phyloP scores from a whole-genome alignment of 805 yeast species.

The Yarrowia keelungensis region DNA sequence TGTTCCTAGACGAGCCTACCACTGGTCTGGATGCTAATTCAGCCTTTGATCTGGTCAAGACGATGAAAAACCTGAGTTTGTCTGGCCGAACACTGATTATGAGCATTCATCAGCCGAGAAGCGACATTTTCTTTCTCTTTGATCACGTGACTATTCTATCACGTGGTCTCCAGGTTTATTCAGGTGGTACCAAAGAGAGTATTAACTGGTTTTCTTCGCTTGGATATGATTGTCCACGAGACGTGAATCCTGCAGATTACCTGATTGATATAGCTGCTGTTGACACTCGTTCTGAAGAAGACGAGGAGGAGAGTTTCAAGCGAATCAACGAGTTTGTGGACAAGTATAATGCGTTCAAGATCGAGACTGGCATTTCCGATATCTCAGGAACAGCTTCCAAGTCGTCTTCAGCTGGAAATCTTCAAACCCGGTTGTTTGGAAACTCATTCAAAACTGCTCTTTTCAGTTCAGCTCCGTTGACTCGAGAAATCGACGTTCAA shows the following conservation, averaged over 20 bases:
- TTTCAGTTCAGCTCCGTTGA: conserved; percentile 52
- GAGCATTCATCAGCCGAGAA: conserved; percentile 85
- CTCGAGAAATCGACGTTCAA: conserved; percentile 55
- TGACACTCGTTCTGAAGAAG: conserved; percentile 55
- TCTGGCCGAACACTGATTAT: conserved; percentile 73
- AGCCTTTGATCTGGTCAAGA: conserved; percentile 67
- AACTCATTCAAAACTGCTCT: conserved; percentile 24
- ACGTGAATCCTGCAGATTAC: conserved; percentile 68
- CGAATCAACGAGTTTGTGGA: conserved; percentile 51
- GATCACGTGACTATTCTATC: conserved; percentile 72
- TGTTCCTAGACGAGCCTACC: conserved; percentile 87
- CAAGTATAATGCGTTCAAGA: conserved; percentile 51
- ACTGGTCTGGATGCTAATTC: conserved; percentile 85
- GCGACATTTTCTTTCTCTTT: conserved; percentile 72
- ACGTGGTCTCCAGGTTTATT: conserved; percentile 60
- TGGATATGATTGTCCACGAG: conserved; percentile 56
- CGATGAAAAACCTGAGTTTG: conserved; percentile 63
- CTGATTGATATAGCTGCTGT: conserved; percentile 64
- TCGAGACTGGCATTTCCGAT: background rate
- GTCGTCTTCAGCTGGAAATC: conserved; percentile 38
- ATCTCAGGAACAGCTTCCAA: conserved; percentile 5
- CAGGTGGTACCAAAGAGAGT: conserved; percentile 56
- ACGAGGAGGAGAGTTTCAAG: conserved; percentile 50
- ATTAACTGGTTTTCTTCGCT: conserved; percentile 58
- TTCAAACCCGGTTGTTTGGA: conserved; percentile 39